phyloP scores from a whole-genome alignment of 768 basidiomycete species.

The Hortiboletus flavorubellus region DNA sequence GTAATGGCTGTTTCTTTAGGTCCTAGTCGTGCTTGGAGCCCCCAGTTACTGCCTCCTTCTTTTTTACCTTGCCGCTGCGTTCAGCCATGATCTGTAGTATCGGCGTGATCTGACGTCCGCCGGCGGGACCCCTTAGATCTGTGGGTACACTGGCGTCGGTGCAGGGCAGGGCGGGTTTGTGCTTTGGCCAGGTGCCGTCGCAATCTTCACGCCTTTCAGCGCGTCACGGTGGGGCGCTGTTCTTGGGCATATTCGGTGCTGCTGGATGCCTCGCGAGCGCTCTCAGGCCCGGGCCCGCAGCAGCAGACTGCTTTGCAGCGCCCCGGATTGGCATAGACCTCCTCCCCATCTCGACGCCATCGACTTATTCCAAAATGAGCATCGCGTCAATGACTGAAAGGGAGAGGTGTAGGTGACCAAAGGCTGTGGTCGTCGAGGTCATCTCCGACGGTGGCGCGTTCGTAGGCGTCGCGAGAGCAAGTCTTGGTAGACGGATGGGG shows the following conservation, averaged over 20 bases:
- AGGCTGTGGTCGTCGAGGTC: background rate
- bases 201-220: background rate
- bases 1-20: background rate
- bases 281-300: background rate
- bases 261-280: background rate
- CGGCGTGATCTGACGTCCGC: background rate
- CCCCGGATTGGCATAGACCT: conserved; percentile 8
- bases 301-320: conserved; percentile 12
- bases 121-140: background rate
- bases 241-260: too few relatives aligned
- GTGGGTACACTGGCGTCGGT: background rate
- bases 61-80: too few relatives aligned
- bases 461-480: background rate
- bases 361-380: background rate
- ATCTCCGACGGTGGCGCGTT: background rate
- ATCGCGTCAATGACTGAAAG: background rate
- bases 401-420: conserved; percentile 2
- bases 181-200: background rate
- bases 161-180: background rate
- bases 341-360: conserved; percentile 9
- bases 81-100: background rate
- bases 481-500: conserved; percentile 4
- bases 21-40: background rate
- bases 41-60: background rate
- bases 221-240: background rate